These are phyloP conservation scores for Sphenostylis stenocarpa DNA, from an alignment of 306 rosid species.

Conservation along the genomic window DNA sequence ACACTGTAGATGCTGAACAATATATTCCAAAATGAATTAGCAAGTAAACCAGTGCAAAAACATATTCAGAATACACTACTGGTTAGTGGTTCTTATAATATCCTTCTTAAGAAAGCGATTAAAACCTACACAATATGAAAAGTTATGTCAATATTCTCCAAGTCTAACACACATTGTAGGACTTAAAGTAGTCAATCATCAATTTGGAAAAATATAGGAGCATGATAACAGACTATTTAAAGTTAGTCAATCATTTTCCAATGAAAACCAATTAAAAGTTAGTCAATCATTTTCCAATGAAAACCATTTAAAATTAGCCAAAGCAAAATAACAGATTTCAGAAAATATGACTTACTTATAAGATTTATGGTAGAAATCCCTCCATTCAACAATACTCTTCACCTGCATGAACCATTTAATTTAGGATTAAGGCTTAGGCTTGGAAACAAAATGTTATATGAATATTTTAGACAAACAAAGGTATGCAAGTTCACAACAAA, in stretches of 20 bases:
- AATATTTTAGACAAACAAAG: not conserved
- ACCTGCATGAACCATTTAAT: slow-evolving; percentile 54
- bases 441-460: slow-evolving; percentile 4
- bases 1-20: not conserved
- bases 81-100: not conserved
- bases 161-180: not conserved
- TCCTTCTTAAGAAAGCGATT: not conserved
- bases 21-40: not conserved
- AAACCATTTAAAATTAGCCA: slow-evolving; percentile 22
- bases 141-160: not conserved
- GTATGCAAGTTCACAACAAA: not conserved
- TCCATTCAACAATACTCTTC: slow-evolving; percentile 91
- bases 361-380: slow-evolving; percentile 72
- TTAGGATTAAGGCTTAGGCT: not conserved
- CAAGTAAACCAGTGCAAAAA: not conserved
- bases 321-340: slow-evolving; percentile 9
- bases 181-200: slow-evolving; percentile 17
- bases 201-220: not conserved
- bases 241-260: not conserved
- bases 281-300: not conserved
- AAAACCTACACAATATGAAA: not conserved
- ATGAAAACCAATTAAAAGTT: not conserved
- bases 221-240: too few species aligned
- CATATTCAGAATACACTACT: not conserved
- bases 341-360: slow-evolving; percentile 67